Evolutionary conservation across 345 rosid species (phyloP).

Genomic region (Bruguiera gymnorhiza): DNA sequence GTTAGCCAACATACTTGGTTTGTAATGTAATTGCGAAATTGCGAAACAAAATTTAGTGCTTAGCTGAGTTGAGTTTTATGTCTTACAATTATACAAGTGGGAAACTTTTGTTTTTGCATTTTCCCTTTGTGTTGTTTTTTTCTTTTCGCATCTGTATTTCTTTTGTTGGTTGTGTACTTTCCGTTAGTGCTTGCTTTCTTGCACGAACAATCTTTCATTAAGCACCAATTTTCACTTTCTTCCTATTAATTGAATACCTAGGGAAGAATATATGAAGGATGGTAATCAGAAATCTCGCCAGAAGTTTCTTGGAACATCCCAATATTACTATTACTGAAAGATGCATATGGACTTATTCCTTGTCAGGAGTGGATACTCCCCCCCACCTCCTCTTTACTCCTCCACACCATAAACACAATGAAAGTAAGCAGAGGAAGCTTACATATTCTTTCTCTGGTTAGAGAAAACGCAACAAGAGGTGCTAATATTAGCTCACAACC

Average conservation of each 20-base stretch:
- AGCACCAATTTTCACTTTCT: neutral
- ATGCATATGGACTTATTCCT: neutral
- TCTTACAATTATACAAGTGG: too few relatives aligned
- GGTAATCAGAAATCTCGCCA: neutral
- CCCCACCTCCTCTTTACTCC: neutral
- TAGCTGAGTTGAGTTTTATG: too few relatives aligned
- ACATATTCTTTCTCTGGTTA: neutral
- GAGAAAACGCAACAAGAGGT: too few relatives aligned
- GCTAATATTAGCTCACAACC: too few relatives aligned
- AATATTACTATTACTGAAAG: conserved; percentile 8
- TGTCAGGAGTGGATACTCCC: neutral
- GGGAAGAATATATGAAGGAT: neutral
- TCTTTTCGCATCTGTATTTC: too few relatives aligned
- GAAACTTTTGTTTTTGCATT: too few relatives aligned
- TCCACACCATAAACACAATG: too few relatives aligned
- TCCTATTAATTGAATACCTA: conserved; percentile 6
- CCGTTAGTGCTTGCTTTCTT: neutral
- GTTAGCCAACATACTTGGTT: too few relatives aligned
- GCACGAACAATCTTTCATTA: neutral
- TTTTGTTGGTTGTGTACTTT: neutral
- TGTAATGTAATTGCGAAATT: too few relatives aligned
- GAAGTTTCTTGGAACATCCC: conserved; percentile 10
- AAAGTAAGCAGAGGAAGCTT: neutral
- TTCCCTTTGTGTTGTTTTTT: too few relatives aligned
- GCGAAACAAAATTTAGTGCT: too few relatives aligned